Evolutionary conservation across 2,329 filamentous ascomycete species (phyloP), one percentile per base, ranked within the genome.

Genomic region (Aspergillus brasiliensis): DNA sequence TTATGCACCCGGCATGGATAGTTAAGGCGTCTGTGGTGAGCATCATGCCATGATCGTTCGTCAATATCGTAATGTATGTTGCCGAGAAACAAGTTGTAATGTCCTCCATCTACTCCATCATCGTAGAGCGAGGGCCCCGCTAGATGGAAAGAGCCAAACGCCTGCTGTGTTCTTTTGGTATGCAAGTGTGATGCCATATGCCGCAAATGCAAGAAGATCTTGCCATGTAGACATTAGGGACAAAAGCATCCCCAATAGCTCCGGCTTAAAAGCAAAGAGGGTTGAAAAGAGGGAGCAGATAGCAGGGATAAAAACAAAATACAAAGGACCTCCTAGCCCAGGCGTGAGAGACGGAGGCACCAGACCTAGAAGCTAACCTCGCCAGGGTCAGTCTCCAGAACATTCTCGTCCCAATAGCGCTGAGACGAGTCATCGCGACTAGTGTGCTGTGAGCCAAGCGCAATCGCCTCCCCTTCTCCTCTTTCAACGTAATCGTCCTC

Each of bases 401-500:
- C 73, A n/a, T 61, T 72, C 34, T 79, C 77, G 56, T 78, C 75
- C 75, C 75, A 79, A 47, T 69, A 76, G 21, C 72, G 71, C 58
- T 75, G 71, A 5, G 70, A 70, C 3, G 66, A 54, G 5, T 62
- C 61, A 31, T 77, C 70, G 37, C 69, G 68, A 21, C 69, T 72
- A 2, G 73, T 65, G 40, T 69, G 65, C 49, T 73, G 73, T 37
- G 73, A 73, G 40, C 72, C 71, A 15, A 76, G 66, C 1, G 73
- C 72, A 62, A 78, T 73, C 7, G 72, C 75, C 61, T 79, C 78
- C 15, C 76, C 76, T 60, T 80, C 77, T 2, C 77, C 77, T 28
- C 77, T 71, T 64, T 81, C 78, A 37, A 78, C 70, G 49, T 76
- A 76, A 42, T 82, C 75, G 51, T 80, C 73, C 31, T 77, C 71